Conservation (phyloP, 352 stramenopile genomes). For the Phytophthora kernoviae region DNA sequence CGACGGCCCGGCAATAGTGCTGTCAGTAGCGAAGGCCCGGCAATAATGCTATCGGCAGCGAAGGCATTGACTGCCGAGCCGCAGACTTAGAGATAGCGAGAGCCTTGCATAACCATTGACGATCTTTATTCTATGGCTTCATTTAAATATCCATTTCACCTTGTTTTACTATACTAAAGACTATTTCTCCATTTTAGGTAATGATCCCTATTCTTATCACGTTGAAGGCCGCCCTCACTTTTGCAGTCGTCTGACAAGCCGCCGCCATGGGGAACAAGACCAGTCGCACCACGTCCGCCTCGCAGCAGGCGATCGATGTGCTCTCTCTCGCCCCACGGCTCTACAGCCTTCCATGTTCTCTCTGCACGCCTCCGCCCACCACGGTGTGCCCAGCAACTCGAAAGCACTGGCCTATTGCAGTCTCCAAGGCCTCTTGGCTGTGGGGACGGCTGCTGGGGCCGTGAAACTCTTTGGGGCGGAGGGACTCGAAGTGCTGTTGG, state of each 20-base stretch:
- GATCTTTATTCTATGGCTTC: too few relatives aligned
- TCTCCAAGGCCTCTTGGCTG: constrained; percentile 65
- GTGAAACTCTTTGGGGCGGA: constrained; percentile 76
- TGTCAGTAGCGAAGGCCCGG: too few relatives aligned
- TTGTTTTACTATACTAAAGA: too few relatives aligned
- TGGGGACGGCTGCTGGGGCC: constrained; percentile 62
- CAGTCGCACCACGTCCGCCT: constrained; percentile 36
- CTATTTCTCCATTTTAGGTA: too few relatives aligned
- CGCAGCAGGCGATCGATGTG: constrained; percentile 48
- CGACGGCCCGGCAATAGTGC: too few relatives aligned
- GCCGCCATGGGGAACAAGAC: constrained; percentile 73
- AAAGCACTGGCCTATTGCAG: constrained; percentile 62
- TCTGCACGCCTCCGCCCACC: constrained; percentile 56
- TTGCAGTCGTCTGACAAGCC: constrained; percentile 13
- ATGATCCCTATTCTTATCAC: neutral
- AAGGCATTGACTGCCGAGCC: too few relatives aligned
- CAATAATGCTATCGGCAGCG: too few relatives aligned
- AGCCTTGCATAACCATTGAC: too few relatives aligned
- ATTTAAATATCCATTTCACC: too few relatives aligned
- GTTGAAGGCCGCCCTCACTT: constrained; percentile 2
- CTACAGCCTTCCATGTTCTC: constrained; percentile 54
- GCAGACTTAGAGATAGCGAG: too few relatives aligned
- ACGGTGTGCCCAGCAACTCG: constrained; percentile 73
- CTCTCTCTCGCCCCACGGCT: constrained; percentile 42
- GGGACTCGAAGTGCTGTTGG: constrained; percentile 65